phyloP scores from a whole-genome alignment of 805 yeast genomes.

The Kuraishia hungarica region DNA sequence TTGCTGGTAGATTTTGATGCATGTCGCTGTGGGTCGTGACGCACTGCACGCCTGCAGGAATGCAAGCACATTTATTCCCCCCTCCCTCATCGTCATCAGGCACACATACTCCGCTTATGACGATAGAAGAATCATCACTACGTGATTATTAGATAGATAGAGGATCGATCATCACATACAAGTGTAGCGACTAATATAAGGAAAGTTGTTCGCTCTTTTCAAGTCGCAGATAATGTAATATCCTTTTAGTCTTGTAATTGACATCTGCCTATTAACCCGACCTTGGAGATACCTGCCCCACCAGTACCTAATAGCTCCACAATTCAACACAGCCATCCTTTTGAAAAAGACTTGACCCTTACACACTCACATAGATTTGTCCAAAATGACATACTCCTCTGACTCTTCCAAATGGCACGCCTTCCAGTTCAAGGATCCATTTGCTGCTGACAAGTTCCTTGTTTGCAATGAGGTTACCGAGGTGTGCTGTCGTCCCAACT shows the following conservation, averaged over 20 bases:
- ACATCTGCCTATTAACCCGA: background rate
- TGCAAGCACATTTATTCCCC: background rate
- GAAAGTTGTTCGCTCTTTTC: background rate
- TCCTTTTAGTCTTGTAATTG: background rate
- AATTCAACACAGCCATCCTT: background rate
- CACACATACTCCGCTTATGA: background rate
- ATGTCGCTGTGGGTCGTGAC: background rate
- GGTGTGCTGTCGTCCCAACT: conserved; percentile 60
- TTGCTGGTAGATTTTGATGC: background rate
- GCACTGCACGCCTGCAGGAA: background rate
- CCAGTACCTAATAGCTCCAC: background rate
- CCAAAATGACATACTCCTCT: conserved; percentile 29
- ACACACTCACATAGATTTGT: background rate
- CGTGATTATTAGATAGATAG: too few relatives aligned
- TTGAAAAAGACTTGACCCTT: background rate
- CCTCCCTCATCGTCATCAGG: background rate
- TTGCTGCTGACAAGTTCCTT: conserved; percentile 49
- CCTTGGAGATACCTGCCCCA: background rate
- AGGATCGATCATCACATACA: background rate
- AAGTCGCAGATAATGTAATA: too few relatives aligned
- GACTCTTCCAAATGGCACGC: conserved; percentile 51
- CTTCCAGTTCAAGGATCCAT: conserved; percentile 58
- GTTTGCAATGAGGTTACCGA: conserved; percentile 37
- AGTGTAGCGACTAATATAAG: background rate
- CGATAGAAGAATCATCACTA: background rate